Conservation (phyloP, 2,329 filamentous ascomycete species). For the Trichoderma sp. region DNA sequence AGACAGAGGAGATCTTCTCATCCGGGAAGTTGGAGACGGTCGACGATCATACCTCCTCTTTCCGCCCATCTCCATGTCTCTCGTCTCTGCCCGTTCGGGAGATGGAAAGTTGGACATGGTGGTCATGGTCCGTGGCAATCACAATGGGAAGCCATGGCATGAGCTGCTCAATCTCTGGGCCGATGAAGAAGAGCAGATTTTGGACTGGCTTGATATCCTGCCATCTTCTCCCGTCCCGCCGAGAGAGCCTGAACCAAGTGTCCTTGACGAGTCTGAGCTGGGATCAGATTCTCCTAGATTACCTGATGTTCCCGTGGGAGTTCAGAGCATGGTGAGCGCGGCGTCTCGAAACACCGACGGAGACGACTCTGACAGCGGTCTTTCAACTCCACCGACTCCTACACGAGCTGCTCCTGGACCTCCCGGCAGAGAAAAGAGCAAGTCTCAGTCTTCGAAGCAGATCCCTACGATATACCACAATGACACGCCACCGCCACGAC, state of each 20-base stretch:
- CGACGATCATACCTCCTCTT: conserved; percentile 82
- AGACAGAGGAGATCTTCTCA: conserved; percentile 79
- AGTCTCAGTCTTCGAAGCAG: conserved; percentile 22
- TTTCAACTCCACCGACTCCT: conserved; percentile 28
- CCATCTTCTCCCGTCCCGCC: conserved; percentile 54
- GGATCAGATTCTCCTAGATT: conserved; percentile 27
- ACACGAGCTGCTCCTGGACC: conserved; percentile 28
- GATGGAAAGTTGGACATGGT: conserved; percentile 71
- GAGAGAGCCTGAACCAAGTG: conserved; percentile 37
- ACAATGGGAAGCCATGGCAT: conserved; percentile 71
- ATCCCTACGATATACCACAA: conserved; percentile 39
- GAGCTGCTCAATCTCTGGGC: conserved; percentile 79
- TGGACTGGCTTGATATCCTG: conserved; percentile 87
- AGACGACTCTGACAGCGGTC: conserved; percentile 14
- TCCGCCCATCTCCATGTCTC: conserved; percentile 73
- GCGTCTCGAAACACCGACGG: conserved; percentile 26
- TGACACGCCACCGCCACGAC: conserved; percentile 55
- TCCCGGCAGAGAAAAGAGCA: conserved; percentile 23
- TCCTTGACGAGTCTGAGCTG: conserved; percentile 33
- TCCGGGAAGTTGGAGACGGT: conserved; percentile 81
- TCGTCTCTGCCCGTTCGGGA: conserved; percentile 78
- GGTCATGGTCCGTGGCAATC: conserved; percentile 78
- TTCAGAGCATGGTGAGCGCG: conserved; percentile 31
- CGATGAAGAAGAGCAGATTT: conserved; percentile 73
- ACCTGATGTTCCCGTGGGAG: conserved; percentile 37